Conservation (phyloP, 1,139 yeast genomes). For the Arxiozyma slooffiae region DNA sequence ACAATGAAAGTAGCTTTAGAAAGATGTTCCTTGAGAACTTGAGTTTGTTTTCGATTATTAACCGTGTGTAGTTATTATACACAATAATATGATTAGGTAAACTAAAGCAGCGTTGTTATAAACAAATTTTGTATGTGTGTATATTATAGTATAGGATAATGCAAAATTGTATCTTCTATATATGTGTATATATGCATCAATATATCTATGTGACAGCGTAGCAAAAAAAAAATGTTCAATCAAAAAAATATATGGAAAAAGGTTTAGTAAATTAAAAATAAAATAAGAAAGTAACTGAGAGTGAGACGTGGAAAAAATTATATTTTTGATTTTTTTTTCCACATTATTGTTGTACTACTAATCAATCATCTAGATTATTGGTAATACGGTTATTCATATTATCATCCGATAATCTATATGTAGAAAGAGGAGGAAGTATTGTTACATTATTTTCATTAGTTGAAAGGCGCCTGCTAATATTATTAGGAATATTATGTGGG, state of each 20-base stretch:
- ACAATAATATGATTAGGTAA: not conserved
- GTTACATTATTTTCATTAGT: constrained; percentile 1
- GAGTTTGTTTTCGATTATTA: too few relatives aligned
- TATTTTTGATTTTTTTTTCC: too few relatives aligned
- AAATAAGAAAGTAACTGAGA: too few relatives aligned
- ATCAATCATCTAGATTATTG: not conserved
- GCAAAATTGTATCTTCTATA: not conserved
- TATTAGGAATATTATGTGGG: constrained; percentile 1
- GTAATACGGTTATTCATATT: not conserved
- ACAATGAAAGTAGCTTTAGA: too few relatives aligned
- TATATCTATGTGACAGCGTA: not conserved
- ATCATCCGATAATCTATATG: not conserved
- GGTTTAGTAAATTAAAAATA: too few relatives aligned
- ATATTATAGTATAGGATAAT: too few relatives aligned
- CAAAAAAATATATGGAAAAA: too few relatives aligned
- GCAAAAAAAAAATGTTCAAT: not conserved
- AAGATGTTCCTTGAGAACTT: too few relatives aligned
- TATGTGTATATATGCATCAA: not conserved
- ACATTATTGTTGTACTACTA: not conserved
- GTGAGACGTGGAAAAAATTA: too few relatives aligned
- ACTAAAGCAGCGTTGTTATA: not conserved
- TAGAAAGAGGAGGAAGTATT: constrained; percentile 1
- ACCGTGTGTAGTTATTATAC: too few relatives aligned
- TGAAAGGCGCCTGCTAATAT: not conserved
- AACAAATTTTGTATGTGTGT: not conserved